Evolutionary conservation across 371 early-diverging fungal species (phyloP), one percentile per base, ranked within the genome.

Genomic region (Mortierella sp.): DNA sequence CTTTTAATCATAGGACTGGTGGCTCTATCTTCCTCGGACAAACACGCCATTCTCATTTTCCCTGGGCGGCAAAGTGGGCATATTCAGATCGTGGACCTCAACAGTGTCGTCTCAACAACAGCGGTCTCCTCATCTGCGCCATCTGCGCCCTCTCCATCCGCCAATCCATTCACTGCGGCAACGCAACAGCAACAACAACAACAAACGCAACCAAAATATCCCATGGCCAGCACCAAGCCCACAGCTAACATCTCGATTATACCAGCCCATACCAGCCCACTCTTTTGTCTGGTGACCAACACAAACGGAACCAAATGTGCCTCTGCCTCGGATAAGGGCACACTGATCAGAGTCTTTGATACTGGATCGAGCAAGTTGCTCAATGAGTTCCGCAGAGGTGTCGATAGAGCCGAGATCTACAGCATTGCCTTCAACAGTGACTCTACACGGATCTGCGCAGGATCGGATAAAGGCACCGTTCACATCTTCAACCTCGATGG

Each of bases 391-490:
- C 90, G 99, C 51, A 89, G 99, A 71, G 98, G 99, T 24, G 92
- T 95, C 72, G 99, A 98, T 81, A 87, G 95, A 32, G 98, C 98
- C 10, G 95, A 95, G 74, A 98, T 98, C 32, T 96, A 93, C 87
- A 90, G 94, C 70, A 94, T 98, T 54, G 95, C 96, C 24, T 98
- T 98, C 84, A 96, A 95, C 78, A 88, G 90, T 54, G 95, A 95
- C 74, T 93, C 93, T 11, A 95, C 95, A 0, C 89, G 96, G 46
- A 88, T 98, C 27, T 94, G 95, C 82, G 97, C 97, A 10, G 94
- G 97, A 6, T 96, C 96, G 0, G 98, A 98, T 88, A 97, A 98
- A 80, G 97, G 97, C 24, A 98, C 99, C 3, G 94, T 98, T 11
- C 99, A 98, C 83, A 89, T 98, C 2, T 98, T 98, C 81, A 95